Evolutionary conservation across 2,329 filamentous ascomycete genomes (phyloP).

Genomic region (Penicillium hesseltinei): DNA sequence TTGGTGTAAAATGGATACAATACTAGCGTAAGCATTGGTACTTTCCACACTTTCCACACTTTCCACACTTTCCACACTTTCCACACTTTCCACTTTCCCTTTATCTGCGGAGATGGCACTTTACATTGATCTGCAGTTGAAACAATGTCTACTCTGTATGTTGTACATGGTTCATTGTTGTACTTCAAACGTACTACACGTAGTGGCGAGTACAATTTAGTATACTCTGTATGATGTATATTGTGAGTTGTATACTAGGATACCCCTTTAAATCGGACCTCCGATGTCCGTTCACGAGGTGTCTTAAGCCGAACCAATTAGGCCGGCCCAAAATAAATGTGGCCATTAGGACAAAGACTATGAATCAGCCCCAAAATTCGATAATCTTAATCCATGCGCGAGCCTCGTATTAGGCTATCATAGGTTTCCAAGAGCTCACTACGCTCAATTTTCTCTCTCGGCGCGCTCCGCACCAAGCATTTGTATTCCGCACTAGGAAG

Average conservation of each 20-base stretch:
- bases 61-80: neutral
- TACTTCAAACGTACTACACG: neutral
- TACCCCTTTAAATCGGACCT: neutral
- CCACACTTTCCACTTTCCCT: neutral
- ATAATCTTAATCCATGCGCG: neutral
- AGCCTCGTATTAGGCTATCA: neutral
- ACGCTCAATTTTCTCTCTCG: neutral
- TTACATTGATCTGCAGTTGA: neutral
- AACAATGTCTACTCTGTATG: neutral
- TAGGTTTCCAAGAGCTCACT: neutral
- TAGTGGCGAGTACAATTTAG: neutral
- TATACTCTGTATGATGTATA: neutral
- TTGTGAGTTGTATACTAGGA: neutral
- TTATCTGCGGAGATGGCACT: neutral
- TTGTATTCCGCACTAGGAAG: constrained; percentile 2
- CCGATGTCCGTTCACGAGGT: neutral
- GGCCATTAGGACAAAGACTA: constrained; percentile 1
- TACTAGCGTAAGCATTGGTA: neutral
- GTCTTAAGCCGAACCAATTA: neutral
- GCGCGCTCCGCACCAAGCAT: constrained; percentile 1
- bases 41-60: neutral
- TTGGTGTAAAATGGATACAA: neutral
- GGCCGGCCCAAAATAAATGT: neutral
- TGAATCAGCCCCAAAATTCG: constrained; percentile 1
- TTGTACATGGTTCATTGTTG: neutral